Conservation (phyloP, 257 asterid species). For the Henckelia pumila region DNA sequence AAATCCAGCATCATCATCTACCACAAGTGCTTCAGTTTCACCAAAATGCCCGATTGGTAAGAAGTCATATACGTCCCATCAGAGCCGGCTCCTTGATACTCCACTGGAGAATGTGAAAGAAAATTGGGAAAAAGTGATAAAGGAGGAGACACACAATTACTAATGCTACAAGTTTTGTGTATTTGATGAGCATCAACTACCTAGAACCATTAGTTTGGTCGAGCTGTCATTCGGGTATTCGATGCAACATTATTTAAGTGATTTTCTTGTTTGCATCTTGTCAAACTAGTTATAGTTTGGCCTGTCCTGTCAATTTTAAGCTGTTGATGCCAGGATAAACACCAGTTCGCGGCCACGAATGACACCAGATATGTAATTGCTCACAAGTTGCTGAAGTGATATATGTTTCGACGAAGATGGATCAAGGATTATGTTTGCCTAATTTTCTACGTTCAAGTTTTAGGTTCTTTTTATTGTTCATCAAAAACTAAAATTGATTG, state of each 20-base stretch:
- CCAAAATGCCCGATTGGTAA: no score
- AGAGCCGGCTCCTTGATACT: no score
- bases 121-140: no score
- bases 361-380: background rate
- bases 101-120: no score
- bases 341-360: background rate
- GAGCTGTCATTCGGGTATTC: background rate
- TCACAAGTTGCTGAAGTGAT: background rate
- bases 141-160: no score
- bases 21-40: conserved; percentile 34
- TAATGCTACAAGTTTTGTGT: conserved; percentile 2
- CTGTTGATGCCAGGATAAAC: background rate
- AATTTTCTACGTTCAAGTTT: background rate
- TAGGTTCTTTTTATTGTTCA: no score
- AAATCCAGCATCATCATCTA: conserved; percentile 44
- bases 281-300: background rate
- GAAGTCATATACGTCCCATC: no score
- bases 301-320: background rate
- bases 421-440: no score
- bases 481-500: no score
- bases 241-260: background rate
- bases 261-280: conserved; percentile 9
- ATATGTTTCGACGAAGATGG: no score
- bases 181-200: background rate
- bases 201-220: conserved; percentile 4